Evolutionary conservation across 2,329 filamentous ascomycete genomes (phyloP), one percentile per base, ranked within the genome.

Genomic region (Madurella fahalii): DNA sequence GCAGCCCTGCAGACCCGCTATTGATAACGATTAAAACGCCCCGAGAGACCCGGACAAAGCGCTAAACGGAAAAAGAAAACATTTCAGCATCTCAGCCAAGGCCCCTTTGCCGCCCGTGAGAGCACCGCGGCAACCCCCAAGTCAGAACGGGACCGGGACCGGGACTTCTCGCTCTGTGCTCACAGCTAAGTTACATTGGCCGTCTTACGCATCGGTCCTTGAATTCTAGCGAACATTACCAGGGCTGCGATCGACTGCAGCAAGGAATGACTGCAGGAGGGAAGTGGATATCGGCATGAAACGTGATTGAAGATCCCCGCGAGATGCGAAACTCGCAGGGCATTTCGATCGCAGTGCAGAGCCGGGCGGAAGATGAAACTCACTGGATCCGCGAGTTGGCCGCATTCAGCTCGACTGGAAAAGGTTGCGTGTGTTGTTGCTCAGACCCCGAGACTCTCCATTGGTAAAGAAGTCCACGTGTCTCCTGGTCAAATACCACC

Each of bases 331-430:
- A 69, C 65, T 60, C 56, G 52, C 54, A 60, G 56, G 58, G 56
- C 58, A 41, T 55, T 59, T 56, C 54, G 52, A 55, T 60, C 58
- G 50, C 61, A 44, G 25, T n/a, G 56, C 45, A 52, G 56, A 53
- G 25, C 57, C 60, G 59, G 58, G 61, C 61, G 56, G 45, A 55
- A 64, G 52, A 57, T 70, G 69, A 71, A 70, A 71, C 68, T 53
- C 54, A 60, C 55, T 64, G 57, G 57, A 59, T 57, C 59, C 63
- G 54, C 61, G 53, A 46, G 54, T 44, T 58, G 55, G 45, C 58
- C 54, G 50, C 46, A 58, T 60, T 54, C 37, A 49, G 52, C 32
- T 56, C 43, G 52, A 47, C 16, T 18, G 32, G n/a, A 40, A 16
- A 53, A 43, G 39, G 39, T 47, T 49, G 20, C 25, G 53, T 30